phyloP scores from a whole-genome alignment of 164 flowering plant species.

The Magnolia sinica region DNA sequence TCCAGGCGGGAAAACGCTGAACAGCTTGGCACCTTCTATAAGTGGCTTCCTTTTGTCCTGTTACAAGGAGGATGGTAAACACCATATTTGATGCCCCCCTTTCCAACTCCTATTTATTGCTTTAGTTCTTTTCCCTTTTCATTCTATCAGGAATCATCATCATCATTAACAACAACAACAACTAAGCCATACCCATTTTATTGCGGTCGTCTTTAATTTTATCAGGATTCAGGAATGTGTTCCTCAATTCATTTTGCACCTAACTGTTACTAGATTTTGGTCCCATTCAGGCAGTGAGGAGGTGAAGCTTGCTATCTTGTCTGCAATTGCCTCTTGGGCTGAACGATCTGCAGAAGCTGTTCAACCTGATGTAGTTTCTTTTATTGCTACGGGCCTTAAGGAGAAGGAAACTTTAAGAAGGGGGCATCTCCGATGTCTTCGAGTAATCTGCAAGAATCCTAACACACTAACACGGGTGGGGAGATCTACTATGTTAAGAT shows the following conservation, averaged over 20 bases:
- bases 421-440: constrained; percentile 84
- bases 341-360: constrained; percentile 56
- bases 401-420: constrained; percentile 91
- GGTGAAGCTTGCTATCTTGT: constrained; percentile 73
- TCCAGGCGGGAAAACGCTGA: constrained; percentile 70
- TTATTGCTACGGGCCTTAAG: constrained; percentile 72
- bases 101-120: not conserved
- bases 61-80: constrained; percentile 88
- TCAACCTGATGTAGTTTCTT: constrained; percentile 55
- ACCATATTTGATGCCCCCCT: not conserved
- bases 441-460: constrained; percentile 51
- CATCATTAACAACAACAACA: no score
- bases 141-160: not conserved
- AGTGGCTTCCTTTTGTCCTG: constrained; percentile 62
- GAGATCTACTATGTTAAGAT: constrained; percentile 5
- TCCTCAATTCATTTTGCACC: not conserved
- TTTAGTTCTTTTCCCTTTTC: not conserved
- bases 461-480: constrained; percentile 59
- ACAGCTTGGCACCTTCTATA: constrained; percentile 44
- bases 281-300: constrained; percentile 82
- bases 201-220: no score
- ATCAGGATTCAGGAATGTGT: not conserved
- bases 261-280: not conserved
- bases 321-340: constrained; percentile 78
- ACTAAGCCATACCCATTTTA: no score